phyloP scores from a whole-genome alignment of 2,329 filamentous ascomycete species.

The Daldinia sp. region DNA sequence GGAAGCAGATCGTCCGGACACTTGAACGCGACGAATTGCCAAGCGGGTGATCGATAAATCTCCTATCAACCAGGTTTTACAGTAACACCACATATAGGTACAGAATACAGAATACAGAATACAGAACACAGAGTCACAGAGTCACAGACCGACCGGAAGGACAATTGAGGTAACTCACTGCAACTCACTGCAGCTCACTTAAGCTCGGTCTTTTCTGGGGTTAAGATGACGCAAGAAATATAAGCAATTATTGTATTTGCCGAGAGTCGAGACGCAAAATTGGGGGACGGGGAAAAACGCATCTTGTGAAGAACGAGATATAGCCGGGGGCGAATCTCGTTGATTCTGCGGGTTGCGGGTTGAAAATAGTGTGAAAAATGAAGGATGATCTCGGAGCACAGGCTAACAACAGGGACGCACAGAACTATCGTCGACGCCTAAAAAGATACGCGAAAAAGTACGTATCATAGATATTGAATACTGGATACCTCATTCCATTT shows the following conservation, averaged over 20 bases:
- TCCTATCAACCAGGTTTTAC: conserved; percentile 28
- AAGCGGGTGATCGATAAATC: conserved; percentile 37
- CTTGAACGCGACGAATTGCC: conserved; percentile 31
- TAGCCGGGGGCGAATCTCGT: conserved; percentile 29
- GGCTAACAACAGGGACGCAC: neutral
- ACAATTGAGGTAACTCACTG: conserved; percentile 43
- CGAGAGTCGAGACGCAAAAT: conserved; percentile 29
- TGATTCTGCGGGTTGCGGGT: neutral
- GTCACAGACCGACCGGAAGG: conserved; percentile 14
- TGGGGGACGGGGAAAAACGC: neutral
- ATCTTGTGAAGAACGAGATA: conserved; percentile 21
- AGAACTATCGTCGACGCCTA: conserved; percentile 5
- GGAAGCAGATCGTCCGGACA: conserved; percentile 39
- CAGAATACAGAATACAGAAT: neutral
- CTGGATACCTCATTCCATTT: too few relatives aligned
- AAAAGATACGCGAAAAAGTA: conserved; percentile 2
- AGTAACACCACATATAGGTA: neutral
- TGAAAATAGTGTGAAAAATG: conserved; percentile 9
- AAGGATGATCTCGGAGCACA: conserved; percentile 5
- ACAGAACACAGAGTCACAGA: neutral
- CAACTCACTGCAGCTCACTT: conserved; percentile 10
- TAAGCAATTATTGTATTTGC: conserved; percentile 32
- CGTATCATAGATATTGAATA: neutral
- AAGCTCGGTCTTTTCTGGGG: conserved; percentile 31
- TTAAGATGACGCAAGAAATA: conserved; percentile 32